phyloP scores from a whole-genome alignment of 2,329 filamentous ascomycete genomes.

The Bipolaris zeicola region DNA sequence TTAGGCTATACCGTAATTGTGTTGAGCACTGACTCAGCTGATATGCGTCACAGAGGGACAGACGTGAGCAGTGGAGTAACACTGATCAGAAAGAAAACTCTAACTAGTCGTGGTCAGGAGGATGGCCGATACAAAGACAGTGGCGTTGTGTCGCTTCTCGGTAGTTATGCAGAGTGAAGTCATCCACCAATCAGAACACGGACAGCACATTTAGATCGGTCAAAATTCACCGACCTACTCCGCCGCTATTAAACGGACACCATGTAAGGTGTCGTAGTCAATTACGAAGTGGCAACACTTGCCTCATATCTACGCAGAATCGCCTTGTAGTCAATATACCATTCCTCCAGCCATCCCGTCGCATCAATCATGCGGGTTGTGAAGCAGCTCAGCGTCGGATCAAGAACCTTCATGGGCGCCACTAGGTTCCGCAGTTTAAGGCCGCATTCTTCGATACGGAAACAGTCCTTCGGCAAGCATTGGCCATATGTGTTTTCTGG shows the following conservation, averaged over 20 bases:
- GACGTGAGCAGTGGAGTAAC: no score
- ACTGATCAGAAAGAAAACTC: no score
- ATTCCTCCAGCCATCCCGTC: slow-evolving; percentile 34
- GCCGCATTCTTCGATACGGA: slow-evolving; percentile 30
- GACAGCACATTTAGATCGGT: slow-evolving; percentile 9
- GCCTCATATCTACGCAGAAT: slow-evolving; percentile 33
- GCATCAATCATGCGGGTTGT: slow-evolving; percentile 37
- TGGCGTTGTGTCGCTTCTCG: no score
- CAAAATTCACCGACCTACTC: slow-evolving; percentile 25
- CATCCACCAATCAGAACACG: background rate
- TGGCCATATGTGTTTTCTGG: slow-evolving; percentile 34
- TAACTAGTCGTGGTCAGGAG: no score
- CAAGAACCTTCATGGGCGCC: slow-evolving; percentile 20
- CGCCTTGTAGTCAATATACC: slow-evolving; percentile 31
- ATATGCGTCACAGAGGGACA: no score
- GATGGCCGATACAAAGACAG: no score
- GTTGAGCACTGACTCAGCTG: no score
- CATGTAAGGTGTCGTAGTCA: background rate
- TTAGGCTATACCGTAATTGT: no score
- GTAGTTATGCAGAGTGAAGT: background rate
- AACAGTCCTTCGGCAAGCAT: slow-evolving; percentile 21
- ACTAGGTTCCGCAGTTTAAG: slow-evolving; percentile 25
- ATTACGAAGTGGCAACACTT: slow-evolving; percentile 10
- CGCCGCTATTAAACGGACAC: background rate
- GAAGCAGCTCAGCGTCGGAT: slow-evolving; percentile 33